Percentiles rank a stretch among this genome's conserved stretches.
phyloP scores from a whole-genome alignment of 2,329 filamentous ascomycete species.

The Lachnum nothofagi region DNA sequence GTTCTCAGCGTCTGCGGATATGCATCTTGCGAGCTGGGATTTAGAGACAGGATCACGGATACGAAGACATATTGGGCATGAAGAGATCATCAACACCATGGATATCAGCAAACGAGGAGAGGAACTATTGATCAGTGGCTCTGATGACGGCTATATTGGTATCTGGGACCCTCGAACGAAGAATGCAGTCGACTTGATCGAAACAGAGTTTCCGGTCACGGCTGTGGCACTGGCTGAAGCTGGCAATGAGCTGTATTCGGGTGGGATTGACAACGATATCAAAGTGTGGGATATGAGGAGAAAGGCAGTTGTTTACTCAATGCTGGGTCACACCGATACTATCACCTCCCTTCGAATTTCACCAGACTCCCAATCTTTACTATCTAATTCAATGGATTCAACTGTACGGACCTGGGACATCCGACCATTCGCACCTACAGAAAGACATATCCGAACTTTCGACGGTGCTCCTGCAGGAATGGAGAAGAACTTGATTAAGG shows the following conservation, averaged over 20 bases:
- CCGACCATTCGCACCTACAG: slow-evolving; percentile 83
- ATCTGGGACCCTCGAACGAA: slow-evolving; percentile 95
- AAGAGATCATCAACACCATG: slow-evolving; percentile 90
- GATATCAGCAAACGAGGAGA: slow-evolving; percentile 86
- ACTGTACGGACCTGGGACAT: slow-evolving; percentile 96
- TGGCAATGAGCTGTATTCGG: slow-evolving; percentile 90
- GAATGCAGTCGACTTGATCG: slow-evolving; percentile 78
- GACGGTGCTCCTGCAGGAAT: slow-evolving; percentile 84
- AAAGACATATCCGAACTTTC: slow-evolving; percentile 79
- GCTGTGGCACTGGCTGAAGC: slow-evolving; percentile 87
- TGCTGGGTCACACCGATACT: slow-evolving; percentile 87
- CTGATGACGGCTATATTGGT: slow-evolving; percentile 88
- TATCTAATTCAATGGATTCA: slow-evolving; percentile 91
- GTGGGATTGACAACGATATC: slow-evolving; percentile 95
- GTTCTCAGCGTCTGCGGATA: slow-evolving; percentile 90
- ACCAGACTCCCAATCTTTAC: slow-evolving; percentile 81
- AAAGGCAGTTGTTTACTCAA: slow-evolving; percentile 78
- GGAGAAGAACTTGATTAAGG: slow-evolving; percentile 86
- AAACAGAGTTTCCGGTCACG: slow-evolving; percentile 88
- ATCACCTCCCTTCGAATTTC: slow-evolving; percentile 87
- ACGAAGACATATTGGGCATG: slow-evolving; percentile 85
- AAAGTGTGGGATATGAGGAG: slow-evolving; percentile 96
- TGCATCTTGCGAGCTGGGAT: slow-evolving; percentile 91
- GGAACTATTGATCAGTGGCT: slow-evolving; percentile 83
- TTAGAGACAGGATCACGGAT: slow-evolving; percentile 86